phyloP scores from a whole-genome alignment of 2,329 filamentous ascomycete genomes.

The Pseudocercospora cruenta region DNA sequence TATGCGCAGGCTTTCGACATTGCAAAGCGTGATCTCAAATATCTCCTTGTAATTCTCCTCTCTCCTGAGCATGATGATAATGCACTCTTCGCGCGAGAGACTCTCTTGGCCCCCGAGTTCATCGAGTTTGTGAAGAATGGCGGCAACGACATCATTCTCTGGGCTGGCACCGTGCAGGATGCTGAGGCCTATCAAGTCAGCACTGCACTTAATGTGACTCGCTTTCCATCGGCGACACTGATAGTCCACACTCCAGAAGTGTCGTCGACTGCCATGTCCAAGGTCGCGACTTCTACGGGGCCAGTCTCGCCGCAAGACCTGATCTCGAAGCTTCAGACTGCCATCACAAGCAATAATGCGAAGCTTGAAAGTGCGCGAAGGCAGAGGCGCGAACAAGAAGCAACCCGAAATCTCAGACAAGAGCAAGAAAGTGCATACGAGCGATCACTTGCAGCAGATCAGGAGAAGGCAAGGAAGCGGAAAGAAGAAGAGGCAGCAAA shows the following conservation, averaged over 20 bases:
- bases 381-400: slow-evolving; percentile 76
- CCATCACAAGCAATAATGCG: slow-evolving; percentile 74
- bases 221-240: slow-evolving; percentile 86
- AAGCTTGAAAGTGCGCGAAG: slow-evolving; percentile 75
- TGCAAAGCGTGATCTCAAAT: slow-evolving; percentile 89
- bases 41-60: slow-evolving; percentile 82
- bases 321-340: slow-evolving; percentile 71
- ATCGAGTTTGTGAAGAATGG: slow-evolving; percentile 74
- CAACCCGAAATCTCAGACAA: slow-evolving; percentile 76
- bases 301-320: slow-evolving; percentile 72
- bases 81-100: slow-evolving; percentile 76
- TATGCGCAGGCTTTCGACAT: slow-evolving; percentile 90
- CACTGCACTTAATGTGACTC: slow-evolving; percentile 83
- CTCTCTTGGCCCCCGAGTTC: slow-evolving; percentile 75
- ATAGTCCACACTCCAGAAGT: slow-evolving; percentile 86
- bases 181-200: slow-evolving; percentile 93
- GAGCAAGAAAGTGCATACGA: slow-evolving; percentile 95
- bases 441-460: slow-evolving; percentile 82
- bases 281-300: slow-evolving; percentile 77
- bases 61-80: slow-evolving; percentile 96
- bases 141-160: slow-evolving; percentile 78
- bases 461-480: slow-evolving; percentile 77
- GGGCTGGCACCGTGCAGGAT: slow-evolving; percentile 91
- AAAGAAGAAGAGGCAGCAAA: slow-evolving; percentile 72
- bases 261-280: slow-evolving; percentile 85